Base-by-base conservation (phyloP, 306 rosid genomes). In the Myrica gale region DNA sequence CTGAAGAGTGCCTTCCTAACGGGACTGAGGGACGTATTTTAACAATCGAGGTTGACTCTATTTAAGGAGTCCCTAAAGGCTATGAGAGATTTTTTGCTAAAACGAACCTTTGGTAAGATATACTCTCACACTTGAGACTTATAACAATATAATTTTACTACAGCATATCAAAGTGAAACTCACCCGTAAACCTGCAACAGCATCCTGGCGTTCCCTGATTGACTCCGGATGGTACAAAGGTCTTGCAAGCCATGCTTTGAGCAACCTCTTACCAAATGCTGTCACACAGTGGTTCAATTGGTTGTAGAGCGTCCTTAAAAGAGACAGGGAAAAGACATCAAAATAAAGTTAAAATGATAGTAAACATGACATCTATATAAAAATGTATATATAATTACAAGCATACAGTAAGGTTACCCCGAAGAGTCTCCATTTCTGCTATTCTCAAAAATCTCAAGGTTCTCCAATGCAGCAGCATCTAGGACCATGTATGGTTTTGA, bases 401-500 rank as follows among this genome's bases (percentile, higher is more conserved):
- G 66, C 32, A 75, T 13, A 75, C 72, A 50, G 81, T 4, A 87
- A 75, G 54, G 26, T 78, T 95, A 95, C 99, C 99, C 99, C 11
- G 90, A 82, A 50, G 93, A 88, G 82, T 74, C 97, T 80, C 97
- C 97, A 73, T 95, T 89, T 85, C 91, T 85, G 88, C 88, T 86
- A 82, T 95, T 92, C 82, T 95, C 92, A 83, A 95, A 95, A 76
- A 95, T 88, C 84, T 95, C 98, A 82, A 95, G 98, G 80, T 90
- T 95, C 87, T 95, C 98, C 51, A 95, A 5, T 73, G 97, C 97
- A 75, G 95, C 92, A 44, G 97, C 92, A 79, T 95, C 97, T 82
- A 95, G 96, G 85, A 95, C 88, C 97, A 95, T 82, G 85, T 88
- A 92, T 65, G 96, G 96, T 76, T 90, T 95, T 77, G 97, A 87